Percentiles rank a stretch among this genome's conserved stretches.
phyloP scores from a whole-genome alignment of 352 stramenopile species.

The Phytopythium sindhum region DNA sequence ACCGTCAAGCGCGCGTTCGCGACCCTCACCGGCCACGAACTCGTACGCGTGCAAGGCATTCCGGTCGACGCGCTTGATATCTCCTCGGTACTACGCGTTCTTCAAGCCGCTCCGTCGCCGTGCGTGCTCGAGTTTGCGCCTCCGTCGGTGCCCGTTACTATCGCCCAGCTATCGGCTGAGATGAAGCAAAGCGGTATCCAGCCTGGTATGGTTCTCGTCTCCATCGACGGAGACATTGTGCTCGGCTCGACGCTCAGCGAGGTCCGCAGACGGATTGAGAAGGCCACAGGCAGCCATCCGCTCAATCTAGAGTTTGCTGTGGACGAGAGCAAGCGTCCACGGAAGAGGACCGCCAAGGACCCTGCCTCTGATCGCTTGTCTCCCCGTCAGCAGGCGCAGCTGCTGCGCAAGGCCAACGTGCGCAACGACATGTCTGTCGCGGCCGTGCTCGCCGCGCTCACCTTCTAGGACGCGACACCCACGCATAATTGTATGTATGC shows the following conservation, averaged over 20 bases:
- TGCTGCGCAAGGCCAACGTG: conserved; percentile 15
- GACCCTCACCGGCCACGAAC: conserved; percentile 34
- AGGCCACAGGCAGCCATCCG: conserved; percentile 17
- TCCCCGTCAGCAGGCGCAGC: conserved; percentile 6
- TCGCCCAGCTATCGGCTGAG: conserved; percentile 25
- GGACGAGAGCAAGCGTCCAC: conserved; percentile 2
- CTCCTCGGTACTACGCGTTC: conserved; percentile 30
- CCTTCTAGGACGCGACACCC: conserved; percentile 11
- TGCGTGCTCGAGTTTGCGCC: conserved; percentile 48
- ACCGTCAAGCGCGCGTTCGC: conserved; percentile 18
- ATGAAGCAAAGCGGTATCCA: conserved; percentile 25
- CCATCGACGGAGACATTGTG: conserved; percentile 30
- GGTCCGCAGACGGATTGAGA: conserved; percentile 21
- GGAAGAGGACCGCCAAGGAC: not conserved
- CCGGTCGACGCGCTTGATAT: conserved; percentile 33
- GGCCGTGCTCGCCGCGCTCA: conserved; percentile 35
- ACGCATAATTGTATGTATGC: not conserved
- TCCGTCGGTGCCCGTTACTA: conserved; percentile 38
- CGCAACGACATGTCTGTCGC: conserved; percentile 42
- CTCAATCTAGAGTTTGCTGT: conserved; percentile 26
- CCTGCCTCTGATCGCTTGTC: not conserved
- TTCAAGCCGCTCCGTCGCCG: conserved; percentile 30
- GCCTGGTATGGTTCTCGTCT: conserved; percentile 35
- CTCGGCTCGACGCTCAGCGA: conserved; percentile 33
- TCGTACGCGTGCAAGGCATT: conserved; percentile 37